Evolutionary conservation across 2,329 filamentous ascomycete species (phyloP), one percentile per base, ranked within the genome.

Genomic region (Gaeumannomyces tritici): DNA sequence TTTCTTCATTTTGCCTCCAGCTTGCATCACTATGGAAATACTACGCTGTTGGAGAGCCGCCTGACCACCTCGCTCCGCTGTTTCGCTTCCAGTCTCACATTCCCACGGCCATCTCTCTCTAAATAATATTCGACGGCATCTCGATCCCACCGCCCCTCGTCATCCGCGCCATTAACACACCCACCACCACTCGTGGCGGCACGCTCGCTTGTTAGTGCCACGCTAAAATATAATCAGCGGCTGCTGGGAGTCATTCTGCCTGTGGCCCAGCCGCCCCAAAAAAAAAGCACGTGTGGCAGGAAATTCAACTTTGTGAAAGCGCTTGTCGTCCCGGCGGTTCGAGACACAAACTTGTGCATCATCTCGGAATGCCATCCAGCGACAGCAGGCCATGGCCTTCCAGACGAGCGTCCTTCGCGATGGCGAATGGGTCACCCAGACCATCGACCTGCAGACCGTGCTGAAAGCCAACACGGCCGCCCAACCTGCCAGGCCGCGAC

Each of bases 381-480:
- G 26, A 28, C 35, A 12, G 28, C 58, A 27, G 62, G 55, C 55
- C 29, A 80, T 80, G 78, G 76, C 80, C 62, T 78, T 86, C 63
- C 81, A 85, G 68, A 81, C 80, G 47, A 83, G 78, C 65, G 76
- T 84, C 64, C 70, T 84, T 28, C 76, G 80, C 64, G 74, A 82
- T 67, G 82, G 83, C 64, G 73, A 79, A 70, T 86, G 83, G 83
- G 80, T 84, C 47, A 80, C 80, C n/a, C 75, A 80, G 67, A 83
- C 75, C 0, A 74, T 83, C 67, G 74, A 77, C 64, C 75, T 82
- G 62, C 68, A 76, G 65, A 73, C 73, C 60, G 72, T 78, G 56
- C 69, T 82, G 59, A 76, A 74, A 59, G 74, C 73, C 55, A 75
- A 74, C 61, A 66, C 69, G 55, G 68, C 65, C 60, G 69, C 71